Evolutionary conservation across 1,139 yeast species (phyloP), one percentile per base, ranked within the genome.

Genomic region (Candida anutae): DNA sequence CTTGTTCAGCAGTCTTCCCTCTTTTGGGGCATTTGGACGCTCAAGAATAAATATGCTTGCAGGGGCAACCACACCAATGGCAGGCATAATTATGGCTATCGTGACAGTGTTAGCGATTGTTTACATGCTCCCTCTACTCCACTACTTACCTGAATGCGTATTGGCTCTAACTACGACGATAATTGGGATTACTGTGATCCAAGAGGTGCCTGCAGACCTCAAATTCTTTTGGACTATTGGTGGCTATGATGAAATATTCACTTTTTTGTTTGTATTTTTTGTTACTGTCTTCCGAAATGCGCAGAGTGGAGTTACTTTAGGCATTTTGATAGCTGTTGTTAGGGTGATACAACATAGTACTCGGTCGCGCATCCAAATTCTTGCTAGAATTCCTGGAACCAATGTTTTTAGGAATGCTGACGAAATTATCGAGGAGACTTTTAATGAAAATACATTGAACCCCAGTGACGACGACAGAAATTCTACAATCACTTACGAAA

Each of bases 1-100:
- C n/a, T 34, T 53, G 17, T 40, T 54, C 13, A 53, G 60, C 23
- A 61, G 58, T 1, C 37, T 57, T 14, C 63, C 63, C 6, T 49
- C 59, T 6, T 57, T 55, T 38, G 62, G 62, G 2, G 61, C 60
- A 0, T 43, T 56, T 30, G 63, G 63, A n/a, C 45, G 63, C 27
- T 55, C 62, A 9, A 55, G 53, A 33, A 51, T 57, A 24, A 55
- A 55, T 32, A 42, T 54, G 12, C 35, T 54, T 25, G 52, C 61
- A 0, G 63, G 63, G 2, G 62, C 62, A 6, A 47, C 48, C 13
- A 42, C 61, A 3, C 62, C 61, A 4, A 46, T 57, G 53, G 50
- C 61, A 2, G 46, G 50, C 2, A 34, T 56, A 4, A 28, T 55
- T 14, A 54, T 56, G 58, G 50, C 53, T 3, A 21, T 35, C 2